phyloP scores from a whole-genome alignment of 768 basidiomycete genomes.

The Calocybe indica region DNA sequence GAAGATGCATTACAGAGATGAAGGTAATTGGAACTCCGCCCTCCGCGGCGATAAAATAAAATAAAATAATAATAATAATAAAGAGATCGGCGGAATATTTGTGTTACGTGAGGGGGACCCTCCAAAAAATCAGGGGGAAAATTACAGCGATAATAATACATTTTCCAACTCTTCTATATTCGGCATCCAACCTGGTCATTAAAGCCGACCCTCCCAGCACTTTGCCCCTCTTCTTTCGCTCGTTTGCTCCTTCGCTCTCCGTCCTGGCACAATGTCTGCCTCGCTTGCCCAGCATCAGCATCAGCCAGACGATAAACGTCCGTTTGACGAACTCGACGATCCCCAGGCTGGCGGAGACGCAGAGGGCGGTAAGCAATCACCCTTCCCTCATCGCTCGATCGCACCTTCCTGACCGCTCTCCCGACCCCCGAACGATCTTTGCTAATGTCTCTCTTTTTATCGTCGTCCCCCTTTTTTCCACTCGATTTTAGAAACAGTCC shows the following conservation, averaged over 20 bases:
- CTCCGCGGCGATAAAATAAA: too few species aligned
- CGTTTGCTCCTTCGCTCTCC: constrained; percentile 35
- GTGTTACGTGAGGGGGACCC: constrained; percentile 57
- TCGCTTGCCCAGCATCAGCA: constrained; percentile 49
- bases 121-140: constrained; percentile 50
- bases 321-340: constrained; percentile 55
- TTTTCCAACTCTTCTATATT: constrained; percentile 59
- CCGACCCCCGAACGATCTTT: background rate
- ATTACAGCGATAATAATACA: constrained; percentile 42
- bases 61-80: background rate
- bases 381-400: background rate
- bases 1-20: background rate
- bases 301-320: constrained; percentile 47
- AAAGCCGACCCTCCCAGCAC: constrained; percentile 59
- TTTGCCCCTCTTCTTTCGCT: constrained; percentile 54
- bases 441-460: constrained; percentile 8
- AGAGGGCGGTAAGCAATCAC: constrained; percentile 32
- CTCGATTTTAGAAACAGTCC: constrained; percentile 30
- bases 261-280: constrained; percentile 49
- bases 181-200: constrained; percentile 69
- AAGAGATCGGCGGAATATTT: too few species aligned
- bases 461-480: constrained; percentile 17
- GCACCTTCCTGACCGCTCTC: background rate
- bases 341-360: constrained; percentile 31
- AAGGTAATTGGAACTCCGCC: too few species aligned